These are phyloP conservation scores for Ceratobasidium papillatum DNA, from an alignment of 1,284 basidiomycete genomes.

Conservation along the genomic window DNA sequence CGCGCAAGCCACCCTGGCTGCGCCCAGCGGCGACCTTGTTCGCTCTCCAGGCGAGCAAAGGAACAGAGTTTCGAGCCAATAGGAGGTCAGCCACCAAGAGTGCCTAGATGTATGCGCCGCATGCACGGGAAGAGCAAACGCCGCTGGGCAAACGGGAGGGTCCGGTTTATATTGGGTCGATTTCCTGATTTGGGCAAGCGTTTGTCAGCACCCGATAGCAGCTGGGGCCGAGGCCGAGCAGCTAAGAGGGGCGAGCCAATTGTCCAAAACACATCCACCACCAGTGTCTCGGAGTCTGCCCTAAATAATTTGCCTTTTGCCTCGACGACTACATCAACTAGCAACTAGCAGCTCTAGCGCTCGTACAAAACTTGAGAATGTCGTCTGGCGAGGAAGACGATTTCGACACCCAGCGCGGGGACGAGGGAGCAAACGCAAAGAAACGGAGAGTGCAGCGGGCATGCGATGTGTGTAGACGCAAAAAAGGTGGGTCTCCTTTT, in stretches of 20 bases:
- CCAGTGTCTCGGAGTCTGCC: background rate
- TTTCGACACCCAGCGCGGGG: conserved; percentile 52
- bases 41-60: background rate
- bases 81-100: background rate
- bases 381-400: conserved; percentile 61
- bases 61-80: background rate
- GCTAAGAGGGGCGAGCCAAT: conserved; percentile 9
- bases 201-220: conserved; percentile 21
- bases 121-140: conserved; percentile 3
- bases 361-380: conserved; percentile 50
- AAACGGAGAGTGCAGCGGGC: conserved; percentile 52
- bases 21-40: background rate
- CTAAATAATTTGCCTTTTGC: background rate
- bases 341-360: background rate
- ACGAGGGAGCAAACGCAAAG: conserved; percentile 42
- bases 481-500: conserved; percentile 57
- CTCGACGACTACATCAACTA: background rate
- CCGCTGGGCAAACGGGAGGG: background rate
- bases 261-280: conserved; percentile 10
- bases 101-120: conserved; percentile 11
- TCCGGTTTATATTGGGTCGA: conserved; percentile 5
- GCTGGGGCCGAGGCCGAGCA: conserved; percentile 15
- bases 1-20: background rate
- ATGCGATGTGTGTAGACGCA: conserved; percentile 77
- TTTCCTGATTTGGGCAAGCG: background rate